Percentiles rank a stretch among this genome's conserved stretches.
These are phyloP conservation scores for Alternaria ventricosa DNA, from an alignment of 2,329 filamentous ascomycete species.

Conservation along the genomic window DNA sequence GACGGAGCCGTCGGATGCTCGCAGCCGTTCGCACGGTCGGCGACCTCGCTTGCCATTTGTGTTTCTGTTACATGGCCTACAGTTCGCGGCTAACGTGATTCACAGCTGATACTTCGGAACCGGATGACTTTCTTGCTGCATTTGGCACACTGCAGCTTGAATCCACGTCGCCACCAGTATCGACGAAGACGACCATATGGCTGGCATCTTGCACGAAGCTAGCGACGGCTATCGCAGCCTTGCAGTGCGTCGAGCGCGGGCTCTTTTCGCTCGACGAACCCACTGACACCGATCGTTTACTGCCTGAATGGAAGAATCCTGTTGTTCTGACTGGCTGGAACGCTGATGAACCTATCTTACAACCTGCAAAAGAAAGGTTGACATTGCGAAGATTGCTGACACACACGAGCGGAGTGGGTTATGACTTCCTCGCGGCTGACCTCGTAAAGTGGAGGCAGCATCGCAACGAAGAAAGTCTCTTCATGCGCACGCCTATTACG, in stretches of 20 bases:
- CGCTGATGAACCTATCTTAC: constrained; percentile 15
- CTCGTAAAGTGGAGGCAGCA: constrained; percentile 20
- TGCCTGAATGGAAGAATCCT: constrained; percentile 32
- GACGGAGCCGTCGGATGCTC: not conserved
- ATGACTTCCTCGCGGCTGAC: constrained; percentile 27
- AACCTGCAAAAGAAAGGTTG: constrained; percentile 24
- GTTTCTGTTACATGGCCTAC: not conserved
- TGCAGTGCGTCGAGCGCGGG: constrained; percentile 41
- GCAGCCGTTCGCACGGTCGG: constrained; percentile 4
- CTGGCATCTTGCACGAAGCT: constrained; percentile 42
- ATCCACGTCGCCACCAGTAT: constrained; percentile 19
- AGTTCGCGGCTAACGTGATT: not conserved
- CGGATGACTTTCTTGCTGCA: constrained; percentile 19
- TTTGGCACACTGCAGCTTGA: constrained; percentile 24
- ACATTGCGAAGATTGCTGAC: constrained; percentile 31
- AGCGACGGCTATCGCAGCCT: constrained; percentile 30
- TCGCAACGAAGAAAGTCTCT: constrained; percentile 11
- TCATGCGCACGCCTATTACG: constrained; percentile 14
- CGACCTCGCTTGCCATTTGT: not conserved
- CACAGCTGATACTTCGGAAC: not conserved
- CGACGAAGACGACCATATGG: constrained; percentile 36
- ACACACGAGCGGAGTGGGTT: constrained; percentile 35
- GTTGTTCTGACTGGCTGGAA: constrained; percentile 26
- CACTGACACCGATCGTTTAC: constrained; percentile 25
- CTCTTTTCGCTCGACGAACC: constrained; percentile 33